These are phyloP conservation scores for Magnusiomyces ingens DNA, from an alignment of 1,139 yeast species.

Conservation along the genomic window DNA sequence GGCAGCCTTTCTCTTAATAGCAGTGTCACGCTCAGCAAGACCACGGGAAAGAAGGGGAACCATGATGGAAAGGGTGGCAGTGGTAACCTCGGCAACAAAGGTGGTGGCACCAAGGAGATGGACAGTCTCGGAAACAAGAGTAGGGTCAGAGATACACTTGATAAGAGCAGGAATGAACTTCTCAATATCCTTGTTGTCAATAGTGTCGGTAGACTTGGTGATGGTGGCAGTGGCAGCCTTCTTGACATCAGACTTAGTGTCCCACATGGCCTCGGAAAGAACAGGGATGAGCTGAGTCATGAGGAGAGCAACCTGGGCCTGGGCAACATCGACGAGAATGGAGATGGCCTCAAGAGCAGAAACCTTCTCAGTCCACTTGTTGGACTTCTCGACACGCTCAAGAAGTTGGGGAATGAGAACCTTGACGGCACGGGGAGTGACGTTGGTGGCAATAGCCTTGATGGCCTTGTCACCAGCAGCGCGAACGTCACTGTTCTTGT, in stretches of 20 bases:
- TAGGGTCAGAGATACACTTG: slow-evolving; percentile 93
- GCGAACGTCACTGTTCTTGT: slow-evolving; percentile 74
- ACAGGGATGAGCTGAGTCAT: slow-evolving; percentile 99
- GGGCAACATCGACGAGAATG: slow-evolving; percentile 88
- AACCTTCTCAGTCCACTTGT: slow-evolving; percentile 98
- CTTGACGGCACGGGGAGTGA: slow-evolving; percentile 93
- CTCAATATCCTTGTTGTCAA: slow-evolving; percentile 99
- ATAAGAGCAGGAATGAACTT: slow-evolving; percentile 97
- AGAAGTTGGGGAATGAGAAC: slow-evolving; percentile 77
- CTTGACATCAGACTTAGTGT: slow-evolving; percentile 97
- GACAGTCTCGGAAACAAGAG: slow-evolving; percentile 97
- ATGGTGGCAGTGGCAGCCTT: slow-evolving; percentile 92
- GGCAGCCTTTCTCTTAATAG: slow-evolving; percentile 99
- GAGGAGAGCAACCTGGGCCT: slow-evolving; percentile 93
- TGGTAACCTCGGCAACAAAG: slow-evolving; percentile 98
- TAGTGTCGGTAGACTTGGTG: slow-evolving; percentile 94
- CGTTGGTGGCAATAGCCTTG: slow-evolving; percentile 65
- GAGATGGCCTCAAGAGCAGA: slow-evolving; percentile 80
- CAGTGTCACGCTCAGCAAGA: slow-evolving; percentile 98
- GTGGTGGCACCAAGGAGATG: slow-evolving; percentile 99
- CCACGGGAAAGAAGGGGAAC: slow-evolving; percentile 98
- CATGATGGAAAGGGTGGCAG: slow-evolving; percentile 99
- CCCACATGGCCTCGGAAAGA: slow-evolving; percentile 99
- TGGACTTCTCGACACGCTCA: slow-evolving; percentile 60
- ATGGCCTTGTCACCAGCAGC: slow-evolving; percentile 67